Conservation (phyloP, 495 filamentous ascomycete species). For the Aspergillus steynii region DNA sequence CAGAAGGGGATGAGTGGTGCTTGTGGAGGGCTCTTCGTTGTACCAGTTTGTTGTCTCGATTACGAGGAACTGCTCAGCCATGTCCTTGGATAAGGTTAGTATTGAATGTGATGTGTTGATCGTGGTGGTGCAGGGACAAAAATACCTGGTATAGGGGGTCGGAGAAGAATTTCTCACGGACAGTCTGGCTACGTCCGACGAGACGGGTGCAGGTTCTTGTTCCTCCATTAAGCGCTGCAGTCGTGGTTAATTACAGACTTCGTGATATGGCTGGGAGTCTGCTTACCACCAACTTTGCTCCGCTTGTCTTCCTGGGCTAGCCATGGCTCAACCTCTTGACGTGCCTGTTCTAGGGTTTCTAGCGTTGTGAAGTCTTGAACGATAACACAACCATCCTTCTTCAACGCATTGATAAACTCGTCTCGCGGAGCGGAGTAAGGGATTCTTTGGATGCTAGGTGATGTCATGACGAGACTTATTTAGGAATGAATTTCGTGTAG, state of each 20-base stretch:
- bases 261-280: neutral
- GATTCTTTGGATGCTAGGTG: neutral
- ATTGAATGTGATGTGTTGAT: neutral
- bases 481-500: neutral
- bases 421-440: conserved; percentile 1
- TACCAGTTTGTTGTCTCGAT: conserved; percentile 14
- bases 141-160: conserved; percentile 8
- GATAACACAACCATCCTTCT: conserved; percentile 4
- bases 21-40: conserved; percentile 9
- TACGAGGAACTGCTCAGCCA: conserved; percentile 10
- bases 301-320: neutral
- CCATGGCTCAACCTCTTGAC: conserved; percentile 6
- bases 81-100: neutral
- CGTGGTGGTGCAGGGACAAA: neutral
- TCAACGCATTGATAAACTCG: conserved; percentile 1
- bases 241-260: no score
- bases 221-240: conserved; percentile 7
- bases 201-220: conserved; percentile 11
- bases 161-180: conserved; percentile 12
- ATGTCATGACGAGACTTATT: neutral
- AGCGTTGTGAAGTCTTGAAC: conserved; percentile 2
- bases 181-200: conserved; percentile 8
- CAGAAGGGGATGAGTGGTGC: conserved; percentile 9
- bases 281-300: conserved; percentile 9
- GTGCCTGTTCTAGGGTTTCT: conserved; percentile 5